Evolutionary conservation across 2,329 filamentous ascomycete species (phyloP), one percentile per base, ranked within the genome.

Genomic region (Knufia petricola): DNA sequence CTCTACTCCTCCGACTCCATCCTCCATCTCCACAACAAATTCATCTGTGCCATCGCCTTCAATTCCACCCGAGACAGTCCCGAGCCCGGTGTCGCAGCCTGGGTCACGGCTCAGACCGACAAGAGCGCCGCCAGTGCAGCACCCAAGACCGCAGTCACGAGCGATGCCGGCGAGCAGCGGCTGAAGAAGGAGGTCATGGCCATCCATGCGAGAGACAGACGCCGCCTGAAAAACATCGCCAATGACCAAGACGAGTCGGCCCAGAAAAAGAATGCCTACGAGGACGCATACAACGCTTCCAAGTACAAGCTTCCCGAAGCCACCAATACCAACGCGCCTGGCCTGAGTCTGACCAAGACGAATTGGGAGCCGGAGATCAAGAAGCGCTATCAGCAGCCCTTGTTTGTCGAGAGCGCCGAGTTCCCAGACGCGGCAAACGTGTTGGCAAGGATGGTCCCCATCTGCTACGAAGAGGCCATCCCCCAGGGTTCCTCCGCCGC

Each of bases 261-360:
- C 2, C 49, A 51, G 4, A 46, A 50, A 19, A 55, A 40, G 30
- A 55, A 51, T 49, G 63, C 66, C 49, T 55, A 69, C 42, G 68
- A 70, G 51, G 63, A 70, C 56, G 71, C 69, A 44, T 64, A 71
- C 36, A 58, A 64, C 21, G 69, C 69, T 8, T 69, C 69, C 50
- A 67, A 69, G 49, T 71, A 73, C 47, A 75, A 73, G 58, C 61
- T 74, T 38, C 71, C 75, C 23, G 75, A 82, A 24, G 78, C 86
- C 49, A 81, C 80, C 60, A 47, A 39, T 13, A 32, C 46, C 4
- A 51, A 53, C 2, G 82, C 83, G 20, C 82, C 80, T 23, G 84
- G 84, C 17, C 74, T 90, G 39, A 88, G 84, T 17, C 74, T 90
- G 39, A 88, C 86, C 57, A 87, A 90, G 73, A 94, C 76, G 30